Evolutionary conservation across 2,329 filamentous ascomycete genomes (phyloP), one percentile per base, ranked within the genome.

Genomic region (Stemphylium lycopersici): DNA sequence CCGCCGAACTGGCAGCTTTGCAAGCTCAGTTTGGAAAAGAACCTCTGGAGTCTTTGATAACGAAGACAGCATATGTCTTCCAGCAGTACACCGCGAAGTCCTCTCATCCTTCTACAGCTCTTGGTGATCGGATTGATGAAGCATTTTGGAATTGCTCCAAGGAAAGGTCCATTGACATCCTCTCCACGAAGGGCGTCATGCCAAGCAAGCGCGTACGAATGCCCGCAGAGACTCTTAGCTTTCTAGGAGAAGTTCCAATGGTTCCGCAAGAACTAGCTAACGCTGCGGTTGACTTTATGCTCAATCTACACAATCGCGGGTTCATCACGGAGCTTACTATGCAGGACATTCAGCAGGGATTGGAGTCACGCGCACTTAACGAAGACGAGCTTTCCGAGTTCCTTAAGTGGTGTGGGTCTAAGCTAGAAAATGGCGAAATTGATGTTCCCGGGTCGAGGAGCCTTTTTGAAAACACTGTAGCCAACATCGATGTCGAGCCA

Each of bases 71-170:
- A 15, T 93, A 97, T 70, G 88, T 89, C 3, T 83, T 95, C 56
- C 90, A 91, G 63, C 93, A 95, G 15, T 99, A 95, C 71, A 90
- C 90, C 0, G 96, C 95, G 63, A 84, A 83, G 33, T 91, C 96
- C 68, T 97, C 95, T 1, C 98, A 96, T 0, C 95, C 95, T 1
- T 96, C 90, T 58, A 84, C 84, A 0, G 84, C 90, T 56, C 90
- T 98, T 16, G 91, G 92, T 0, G 87, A 91, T 68, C 89, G 91
- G 57, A 91, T 99, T 48, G 93, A 97, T 69, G 91, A 97, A 75
- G 90, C 92, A 0, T 99, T 99, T 72, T 99, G 95, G 95, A 96
- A 87, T 32, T 93, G 91, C 59, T 95, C 90, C 68, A 89, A 88
- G 59, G 87, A 91, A 2, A 63, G 67, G 8, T 88, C 86, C 0